Percentiles rank a stretch among this genome's conserved stretches.
Conservation (phyloP, 805 yeast genomes). For the Saccharomycopsis sp. region DNA sequence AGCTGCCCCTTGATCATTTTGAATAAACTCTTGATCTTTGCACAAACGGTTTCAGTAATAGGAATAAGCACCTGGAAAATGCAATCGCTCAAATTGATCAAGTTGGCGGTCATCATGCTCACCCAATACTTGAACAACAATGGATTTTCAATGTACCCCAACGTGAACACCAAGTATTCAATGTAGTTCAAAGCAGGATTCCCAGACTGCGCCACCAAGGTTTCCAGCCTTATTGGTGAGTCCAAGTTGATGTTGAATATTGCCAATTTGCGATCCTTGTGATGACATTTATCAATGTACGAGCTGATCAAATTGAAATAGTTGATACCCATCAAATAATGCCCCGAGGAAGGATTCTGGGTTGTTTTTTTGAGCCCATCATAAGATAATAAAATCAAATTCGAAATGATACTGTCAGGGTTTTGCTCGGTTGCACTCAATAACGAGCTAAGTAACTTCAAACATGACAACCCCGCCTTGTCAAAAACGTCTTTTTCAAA, state of each 20-base stretch:
- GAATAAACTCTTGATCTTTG: conserved; percentile 32
- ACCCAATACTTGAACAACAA: conserved; percentile 40
- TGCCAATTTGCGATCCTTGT: conserved; percentile 7
- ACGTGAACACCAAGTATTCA: conserved; percentile 41
- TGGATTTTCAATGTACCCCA: conserved; percentile 37
- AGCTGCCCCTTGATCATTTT: conserved; percentile 23
- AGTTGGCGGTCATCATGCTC: conserved; percentile 40
- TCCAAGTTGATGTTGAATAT: conserved; percentile 10
- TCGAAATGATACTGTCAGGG: conserved; percentile 37
- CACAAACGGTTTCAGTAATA: conserved; percentile 42
- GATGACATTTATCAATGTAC: conserved; percentile 12
- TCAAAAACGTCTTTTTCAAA: conserved; percentile 30
- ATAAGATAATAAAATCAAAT: conserved; percentile 31
- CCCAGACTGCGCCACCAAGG: too few species aligned
- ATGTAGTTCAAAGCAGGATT: conserved; percentile 23
- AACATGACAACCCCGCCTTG: conserved; percentile 33
- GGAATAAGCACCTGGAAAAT: conserved; percentile 49
- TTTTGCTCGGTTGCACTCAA: conserved; percentile 51
- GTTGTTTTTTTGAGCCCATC: too few species aligned
- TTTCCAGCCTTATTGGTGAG: conserved; percentile 12
- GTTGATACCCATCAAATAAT: too few species aligned
- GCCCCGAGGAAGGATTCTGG: too few species aligned
- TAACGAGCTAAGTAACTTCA: conserved; percentile 38
- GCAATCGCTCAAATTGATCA: conserved; percentile 41
- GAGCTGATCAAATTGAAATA: conserved; percentile 12